A percentile compares a stretch with the other conserved stretches of the same genome.
phyloP scores from a whole-genome alignment of 2,329 filamentous ascomycete genomes.

The Neopestalotiopsis rosae region DNA sequence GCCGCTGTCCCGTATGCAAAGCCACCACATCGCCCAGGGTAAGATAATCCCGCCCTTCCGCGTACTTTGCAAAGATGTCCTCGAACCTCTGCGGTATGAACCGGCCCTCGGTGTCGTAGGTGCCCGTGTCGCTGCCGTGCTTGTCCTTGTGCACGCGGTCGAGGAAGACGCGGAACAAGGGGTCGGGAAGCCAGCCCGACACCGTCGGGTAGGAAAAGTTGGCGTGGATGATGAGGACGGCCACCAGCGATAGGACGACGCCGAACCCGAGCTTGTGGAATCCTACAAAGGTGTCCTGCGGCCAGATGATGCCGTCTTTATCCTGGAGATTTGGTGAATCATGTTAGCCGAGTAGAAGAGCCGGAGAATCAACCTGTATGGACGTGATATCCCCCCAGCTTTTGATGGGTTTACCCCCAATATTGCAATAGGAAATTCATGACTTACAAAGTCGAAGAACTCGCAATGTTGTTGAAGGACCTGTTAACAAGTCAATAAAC shows the following conservation, averaged over 20 bases:
- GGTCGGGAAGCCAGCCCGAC: constrained; percentile 46
- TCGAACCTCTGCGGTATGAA: constrained; percentile 56
- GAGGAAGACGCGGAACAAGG: constrained; percentile 42
- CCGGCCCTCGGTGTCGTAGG: constrained; percentile 53
- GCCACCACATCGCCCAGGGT: constrained; percentile 40
- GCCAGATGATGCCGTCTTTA: constrained; percentile 57
- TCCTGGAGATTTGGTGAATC: constrained; percentile 34
- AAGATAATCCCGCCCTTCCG: constrained; percentile 42
- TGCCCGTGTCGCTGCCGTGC: constrained; percentile 51
- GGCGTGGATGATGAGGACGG: constrained; percentile 52
- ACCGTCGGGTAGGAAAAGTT: constrained; percentile 55
- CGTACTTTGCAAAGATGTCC: constrained; percentile 56
- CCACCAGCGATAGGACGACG: constrained; percentile 46
- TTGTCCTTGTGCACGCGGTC: constrained; percentile 35
- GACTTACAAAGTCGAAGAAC: no score
- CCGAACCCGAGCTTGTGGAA: constrained; percentile 52
- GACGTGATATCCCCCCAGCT: no score
- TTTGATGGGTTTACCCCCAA: no score
- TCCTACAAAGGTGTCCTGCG: constrained; percentile 53
- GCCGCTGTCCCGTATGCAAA: constrained; percentile 45
- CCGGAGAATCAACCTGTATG: no score
- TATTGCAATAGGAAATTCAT: no score
- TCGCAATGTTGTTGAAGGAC: no score
- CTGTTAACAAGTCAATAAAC: no score
- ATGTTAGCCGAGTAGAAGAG: no score